Evolutionary conservation across 1,284 basidiomycete species (phyloP).

Genomic region (Coniophora puteana): DNA sequence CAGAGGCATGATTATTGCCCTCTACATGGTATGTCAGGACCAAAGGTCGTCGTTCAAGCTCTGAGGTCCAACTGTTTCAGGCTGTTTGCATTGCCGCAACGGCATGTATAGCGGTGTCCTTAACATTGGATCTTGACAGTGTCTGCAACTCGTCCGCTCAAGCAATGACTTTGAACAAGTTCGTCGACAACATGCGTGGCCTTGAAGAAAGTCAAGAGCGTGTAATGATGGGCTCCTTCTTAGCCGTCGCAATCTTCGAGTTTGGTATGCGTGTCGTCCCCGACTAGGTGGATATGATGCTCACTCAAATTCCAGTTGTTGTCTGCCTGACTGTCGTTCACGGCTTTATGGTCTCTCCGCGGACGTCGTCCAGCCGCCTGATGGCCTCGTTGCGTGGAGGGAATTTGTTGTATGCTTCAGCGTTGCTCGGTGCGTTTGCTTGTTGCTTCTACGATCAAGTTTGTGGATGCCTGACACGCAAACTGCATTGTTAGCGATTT

Average conservation of each 20-base stretch:
- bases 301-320: slow-evolving; percentile 1
- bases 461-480: not conserved
- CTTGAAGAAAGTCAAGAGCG: too few species aligned
- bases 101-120: slow-evolving; percentile 1
- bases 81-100: slow-evolving; percentile 1
- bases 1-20: not conserved
- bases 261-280: slow-evolving; percentile 2
- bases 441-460: not conserved
- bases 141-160: not conserved
- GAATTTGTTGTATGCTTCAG: slow-evolving; percentile 4
- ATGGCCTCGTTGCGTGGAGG: slow-evolving; percentile 1
- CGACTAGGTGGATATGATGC: not conserved
- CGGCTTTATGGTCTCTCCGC: too few species aligned
- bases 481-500: not conserved
- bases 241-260: slow-evolving; percentile 6
- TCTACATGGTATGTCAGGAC: slow-evolving; percentile 2
- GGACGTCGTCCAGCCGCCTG: too few species aligned
- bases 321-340: slow-evolving; percentile 1
- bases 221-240: slow-evolving; percentile 4
- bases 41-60: not conserved
- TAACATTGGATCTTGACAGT: slow-evolving; percentile 2
- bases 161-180: slow-evolving; percentile 1
- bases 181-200: slow-evolving; percentile 1
- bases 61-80: too few species aligned
- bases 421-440: slow-evolving; percentile 3